A percentile compares a stretch with the other conserved stretches of the same genome.
phyloP scores from a whole-genome alignment of 2,329 filamentous ascomycete species.

The Pseudogymnoascus sp. region DNA sequence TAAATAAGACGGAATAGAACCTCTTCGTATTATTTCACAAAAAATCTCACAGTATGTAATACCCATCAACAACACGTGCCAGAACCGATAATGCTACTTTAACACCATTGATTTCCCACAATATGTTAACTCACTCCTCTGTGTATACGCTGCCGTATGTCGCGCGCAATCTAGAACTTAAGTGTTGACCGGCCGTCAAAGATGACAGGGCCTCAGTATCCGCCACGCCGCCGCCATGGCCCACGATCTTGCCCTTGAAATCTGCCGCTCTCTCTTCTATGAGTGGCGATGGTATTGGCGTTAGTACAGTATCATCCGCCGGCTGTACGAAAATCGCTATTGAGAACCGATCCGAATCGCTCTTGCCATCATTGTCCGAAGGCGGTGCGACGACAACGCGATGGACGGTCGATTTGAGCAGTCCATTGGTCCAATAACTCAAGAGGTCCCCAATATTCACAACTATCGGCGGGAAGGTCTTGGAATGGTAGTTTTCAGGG shows the following conservation, averaged over 20 bases:
- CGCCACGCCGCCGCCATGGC: slow-evolving; percentile 22
- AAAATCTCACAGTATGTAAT: too few species aligned
- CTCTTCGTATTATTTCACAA: too few species aligned
- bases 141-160: slow-evolving; percentile 52
- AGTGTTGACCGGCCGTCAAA: slow-evolving; percentile 57
- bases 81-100: not conserved
- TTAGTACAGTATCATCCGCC: slow-evolving; percentile 43
- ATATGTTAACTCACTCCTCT: slow-evolving; percentile 25
- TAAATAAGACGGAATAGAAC: too few species aligned
- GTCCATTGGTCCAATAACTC: slow-evolving; percentile 83
- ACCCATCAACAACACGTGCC: not conserved
- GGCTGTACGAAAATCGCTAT: slow-evolving; percentile 66
- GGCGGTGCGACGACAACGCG: slow-evolving; percentile 66
- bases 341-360: slow-evolving; percentile 46
- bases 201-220: slow-evolving; percentile 40
- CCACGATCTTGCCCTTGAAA: not conserved
- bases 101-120: not conserved
- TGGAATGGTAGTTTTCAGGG: slow-evolving; percentile 49
- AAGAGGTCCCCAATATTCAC: slow-evolving; percentile 66
- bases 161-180: slow-evolving; percentile 52
- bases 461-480: slow-evolving; percentile 53
- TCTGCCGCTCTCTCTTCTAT: slow-evolving; percentile 36
- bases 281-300: slow-evolving; percentile 52
- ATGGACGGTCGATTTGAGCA: slow-evolving; percentile 83
- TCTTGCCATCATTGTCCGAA: slow-evolving; percentile 39